These are phyloP conservation scores for Byssothecium circinans DNA, from an alignment of 2,329 filamentous ascomycete species.

Conservation along the genomic window DNA sequence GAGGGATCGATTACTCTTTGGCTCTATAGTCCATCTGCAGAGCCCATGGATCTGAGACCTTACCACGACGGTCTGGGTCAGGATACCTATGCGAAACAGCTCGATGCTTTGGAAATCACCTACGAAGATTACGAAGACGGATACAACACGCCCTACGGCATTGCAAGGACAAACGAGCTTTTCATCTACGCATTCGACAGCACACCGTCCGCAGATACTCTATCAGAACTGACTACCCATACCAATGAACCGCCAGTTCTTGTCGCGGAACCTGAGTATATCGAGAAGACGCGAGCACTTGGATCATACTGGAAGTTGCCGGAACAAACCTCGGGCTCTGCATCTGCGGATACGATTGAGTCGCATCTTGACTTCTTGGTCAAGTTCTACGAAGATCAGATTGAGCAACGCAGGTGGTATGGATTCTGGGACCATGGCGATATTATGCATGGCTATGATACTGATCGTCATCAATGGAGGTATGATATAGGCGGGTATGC, in stretches of 20 bases:
- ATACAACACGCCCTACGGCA: conserved; percentile 60
- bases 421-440: conserved; percentile 66
- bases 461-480: conserved; percentile 61
- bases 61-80: conserved; percentile 62
- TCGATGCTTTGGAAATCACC: conserved; percentile 63
- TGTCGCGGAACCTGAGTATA: conserved; percentile 51
- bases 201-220: conserved; percentile 54
- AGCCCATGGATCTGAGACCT: conserved; percentile 59
- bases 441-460: conserved; percentile 64
- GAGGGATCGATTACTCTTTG: conserved; percentile 59
- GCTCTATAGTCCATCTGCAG: conserved; percentile 61
- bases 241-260: conserved; percentile 58
- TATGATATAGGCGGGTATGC: conserved; percentile 66
- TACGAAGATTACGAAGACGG: conserved; percentile 64
- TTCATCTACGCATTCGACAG: conserved; percentile 56
- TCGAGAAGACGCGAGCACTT: conserved; percentile 56
- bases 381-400: conserved; percentile 58
- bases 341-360: conserved; percentile 50
- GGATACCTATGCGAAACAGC: conserved; percentile 59
- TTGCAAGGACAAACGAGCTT: conserved; percentile 61
- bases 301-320: conserved; percentile 59
- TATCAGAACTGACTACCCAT: conserved; percentile 50
- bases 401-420: conserved; percentile 63
- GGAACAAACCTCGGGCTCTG: conserved; percentile 26
- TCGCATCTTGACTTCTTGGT: conserved; percentile 59